Percentiles rank a stretch among this genome's conserved stretches.
Evolutionary conservation across 139 green algal species (phyloP).

Genomic region (Tetradesmus lagerheimii): DNA sequence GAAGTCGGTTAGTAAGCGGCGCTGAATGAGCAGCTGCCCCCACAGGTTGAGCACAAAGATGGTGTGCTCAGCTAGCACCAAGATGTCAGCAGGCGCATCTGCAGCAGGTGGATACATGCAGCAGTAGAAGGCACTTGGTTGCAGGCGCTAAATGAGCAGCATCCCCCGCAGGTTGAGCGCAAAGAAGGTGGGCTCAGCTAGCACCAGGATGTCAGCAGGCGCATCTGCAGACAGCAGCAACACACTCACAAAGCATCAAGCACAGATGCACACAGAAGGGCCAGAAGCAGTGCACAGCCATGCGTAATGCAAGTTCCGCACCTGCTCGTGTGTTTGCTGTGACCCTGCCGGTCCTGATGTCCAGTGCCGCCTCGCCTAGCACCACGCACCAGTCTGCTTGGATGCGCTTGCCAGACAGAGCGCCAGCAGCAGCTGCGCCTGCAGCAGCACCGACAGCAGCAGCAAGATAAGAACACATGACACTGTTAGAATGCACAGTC

Average conservation of each 20-base stretch:
- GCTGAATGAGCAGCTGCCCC: constrained; percentile 57
- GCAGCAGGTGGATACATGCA: neutral
- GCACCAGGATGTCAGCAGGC: constrained; percentile 63
- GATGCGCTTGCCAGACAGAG: constrained; percentile 45
- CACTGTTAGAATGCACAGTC: no score
- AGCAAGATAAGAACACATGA: no score
- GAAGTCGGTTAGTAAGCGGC: constrained; percentile 66
- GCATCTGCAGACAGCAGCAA: constrained; percentile 12
- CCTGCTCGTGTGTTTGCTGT: neutral
- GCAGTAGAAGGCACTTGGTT: no score
- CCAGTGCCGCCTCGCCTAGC: constrained; percentile 68
- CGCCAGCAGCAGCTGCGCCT: neutral
- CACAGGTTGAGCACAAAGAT: constrained; percentile 62
- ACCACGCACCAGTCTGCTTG: constrained; percentile 66
- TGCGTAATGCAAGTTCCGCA: no score
- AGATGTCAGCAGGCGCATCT: constrained; percentile 34
- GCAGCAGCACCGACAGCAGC: neutral
- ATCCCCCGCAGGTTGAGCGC: no score
- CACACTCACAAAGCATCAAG: no score
- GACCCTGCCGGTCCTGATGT: constrained; percentile 58
- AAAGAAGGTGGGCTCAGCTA: neutral
- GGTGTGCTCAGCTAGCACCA: constrained; percentile 70
- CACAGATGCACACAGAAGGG: no score
- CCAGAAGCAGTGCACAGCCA: no score
- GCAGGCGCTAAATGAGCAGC: no score